Base-by-base conservation (phyloP, 2,329 filamentous ascomycete species). In the Colletotrichum falcatum region DNA sequence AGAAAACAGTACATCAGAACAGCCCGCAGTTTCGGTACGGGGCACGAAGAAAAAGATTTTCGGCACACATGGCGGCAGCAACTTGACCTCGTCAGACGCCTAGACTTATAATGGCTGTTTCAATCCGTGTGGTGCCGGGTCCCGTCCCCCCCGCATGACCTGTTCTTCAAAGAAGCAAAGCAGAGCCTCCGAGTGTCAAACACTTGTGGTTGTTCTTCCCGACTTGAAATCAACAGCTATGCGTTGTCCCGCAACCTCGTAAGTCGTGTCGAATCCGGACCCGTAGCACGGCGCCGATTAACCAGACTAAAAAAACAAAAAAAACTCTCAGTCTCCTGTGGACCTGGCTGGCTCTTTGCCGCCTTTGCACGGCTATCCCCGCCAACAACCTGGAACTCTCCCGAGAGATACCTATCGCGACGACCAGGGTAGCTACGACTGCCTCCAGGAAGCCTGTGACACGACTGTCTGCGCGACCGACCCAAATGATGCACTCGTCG, bases 401-500 rank as follows among this genome's bases (percentile, higher is more conserved):
- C 20, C 46, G 5, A 58, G 56, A 20, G 46, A 20, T 11, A 44
- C 48, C 3, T 66, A 28, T n/a, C 48, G 56, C 11, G 64, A 66
- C 28, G 18, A 62, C 56, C 61, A 16, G 12, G 64, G 64, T 7
- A 66, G 64, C 28, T 44, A 44, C 35, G 39, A 35, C 26, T 66
- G 64, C n/a, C 64, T 66, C 35, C 64, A 66, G 2, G 64, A 61
- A 28, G 18, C 37, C 7, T 66, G 64, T n/a, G 64, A 66, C 26
- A 54, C 56, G 0, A 53, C 28, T 2, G 56, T 66, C n/a, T 66
- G 64, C 48, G 64, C 64, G 9, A 28, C 39, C n/a, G 35, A 42
- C 3, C 26, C 46, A 14, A 28, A 44, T 1, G 48, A 66, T 5
- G 64, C 64, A 14, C 56, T 53, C 14, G 35, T 37, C 28, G 64